Evolutionary conservation across 2,329 filamentous ascomycete genomes (phyloP), one percentile per base, ranked within the genome.

Genomic region (Fusarium sp.): DNA sequence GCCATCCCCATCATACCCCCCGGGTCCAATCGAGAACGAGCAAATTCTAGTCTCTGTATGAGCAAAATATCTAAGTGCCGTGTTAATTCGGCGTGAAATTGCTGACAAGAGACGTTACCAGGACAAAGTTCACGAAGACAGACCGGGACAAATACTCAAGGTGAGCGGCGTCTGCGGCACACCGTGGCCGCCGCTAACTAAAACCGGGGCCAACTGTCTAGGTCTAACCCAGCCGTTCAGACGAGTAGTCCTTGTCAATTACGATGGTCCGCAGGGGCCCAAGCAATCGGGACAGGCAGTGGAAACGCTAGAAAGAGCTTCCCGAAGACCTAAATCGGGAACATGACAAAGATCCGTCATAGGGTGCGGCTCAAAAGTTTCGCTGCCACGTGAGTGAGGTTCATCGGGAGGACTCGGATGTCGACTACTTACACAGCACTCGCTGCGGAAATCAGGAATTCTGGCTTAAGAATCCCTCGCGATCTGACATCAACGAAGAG

Each of bases 361-460:
- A 42, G 38, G 35, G n/a, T 41, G 54, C 57, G 41, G 46, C 65
- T 71, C 55, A 58, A 72, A 70, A 70, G 62, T 67, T 61, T 55
- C 46, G 42, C 42, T 44, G 31, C 70, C 72, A 76, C 68, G 72
- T 76, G 72, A 76, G 64, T 64, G 39, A 42, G 42, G 57, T 53
- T 50, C 29, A 60, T 76, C 75, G 73, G 75, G 54, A 76, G 65
- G 65, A 76, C 38, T 75, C 75, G 75, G 75, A 60, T 54, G 49
- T 52, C 56, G 33, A 29, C 49, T 52, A 38, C 33, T 20, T 38
- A 39, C 33, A 53, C 22, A 27, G 49, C 45, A 52, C 35, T 47
- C 31, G 13, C 17, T 53, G 18, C 31, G 11, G 54, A 27, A 33
- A 25, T 41, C 22, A 31, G 31, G 50, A 22, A 58, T 41, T 54